phyloP scores from a whole-genome alignment of 1,139 yeast genomes.

The Yamadazyma dushanensis region DNA sequence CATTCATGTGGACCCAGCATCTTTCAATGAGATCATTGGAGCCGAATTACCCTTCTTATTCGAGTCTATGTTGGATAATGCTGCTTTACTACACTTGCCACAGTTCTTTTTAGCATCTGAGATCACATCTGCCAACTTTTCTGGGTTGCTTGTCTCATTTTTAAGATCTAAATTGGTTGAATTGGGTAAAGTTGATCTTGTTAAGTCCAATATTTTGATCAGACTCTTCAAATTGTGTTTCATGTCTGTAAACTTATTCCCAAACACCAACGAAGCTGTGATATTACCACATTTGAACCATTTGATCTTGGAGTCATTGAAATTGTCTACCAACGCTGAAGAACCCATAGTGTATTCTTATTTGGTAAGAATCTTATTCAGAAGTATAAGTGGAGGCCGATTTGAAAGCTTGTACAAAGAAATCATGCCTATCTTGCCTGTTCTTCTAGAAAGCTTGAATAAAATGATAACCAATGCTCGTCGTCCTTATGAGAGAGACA shows the following conservation, averaged over 20 bases:
- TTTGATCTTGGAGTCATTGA: slow-evolving; percentile 77
- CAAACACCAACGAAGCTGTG: slow-evolving; percentile 82
- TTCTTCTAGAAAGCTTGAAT: slow-evolving; percentile 80
- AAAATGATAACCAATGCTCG: slow-evolving; percentile 80
- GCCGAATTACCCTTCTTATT: slow-evolving; percentile 78
- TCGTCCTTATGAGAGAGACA: slow-evolving; percentile 86
- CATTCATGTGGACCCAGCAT: slow-evolving; percentile 91
- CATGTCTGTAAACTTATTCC: slow-evolving; percentile 93
- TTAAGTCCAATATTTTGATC: slow-evolving; percentile 78
- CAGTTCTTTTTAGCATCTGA: slow-evolving; percentile 94
- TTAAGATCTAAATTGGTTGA: slow-evolving; percentile 71
- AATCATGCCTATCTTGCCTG: slow-evolving; percentile 86
- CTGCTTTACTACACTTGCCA: slow-evolving; percentile 86
- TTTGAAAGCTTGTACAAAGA: slow-evolving; percentile 91
- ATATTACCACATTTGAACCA: slow-evolving; percentile 84
- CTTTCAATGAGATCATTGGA: slow-evolving; percentile 89
- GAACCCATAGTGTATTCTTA: slow-evolving; percentile 92
- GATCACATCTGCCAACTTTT: slow-evolving; percentile 87
- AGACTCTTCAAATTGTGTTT: slow-evolving; percentile 88
- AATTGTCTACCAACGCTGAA: slow-evolving; percentile 80
- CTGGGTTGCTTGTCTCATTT: slow-evolving; percentile 81
- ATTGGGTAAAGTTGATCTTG: slow-evolving; percentile 77
- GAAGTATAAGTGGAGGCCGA: slow-evolving; percentile 95
- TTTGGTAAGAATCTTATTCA: slow-evolving; percentile 80
- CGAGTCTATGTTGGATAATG: slow-evolving; percentile 77